Base-by-base conservation (phyloP, 768 basidiomycete genomes). In the Rhizopogon vesiculosus region DNA sequence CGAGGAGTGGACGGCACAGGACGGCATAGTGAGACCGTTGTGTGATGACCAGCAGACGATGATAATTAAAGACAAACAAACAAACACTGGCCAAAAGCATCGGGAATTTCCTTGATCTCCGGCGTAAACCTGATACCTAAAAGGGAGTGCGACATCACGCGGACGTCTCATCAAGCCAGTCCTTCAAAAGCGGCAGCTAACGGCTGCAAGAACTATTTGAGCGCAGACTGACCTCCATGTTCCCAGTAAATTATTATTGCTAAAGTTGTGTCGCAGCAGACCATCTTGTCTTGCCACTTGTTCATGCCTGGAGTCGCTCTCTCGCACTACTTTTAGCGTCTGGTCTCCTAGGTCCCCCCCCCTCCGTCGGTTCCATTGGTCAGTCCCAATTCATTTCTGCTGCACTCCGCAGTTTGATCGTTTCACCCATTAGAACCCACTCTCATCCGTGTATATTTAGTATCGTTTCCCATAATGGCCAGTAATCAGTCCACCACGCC, bases 371-470 rank as follows among this genome's bases (percentile, higher is more conserved):
- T 10, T 54, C n/a, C 56, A 56, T 48, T 42, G 39, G 56, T 59
- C 49, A 38, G 45, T 60, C 42, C 7, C 25, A 6, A 43, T 5
- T 18, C 44, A 10, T 49, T 28, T 38, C 56, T 1, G 31, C 29
- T 18, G 8, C 16, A 53, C 39, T 55, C 54, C 56, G 44, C 56
- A 55, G 29, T 6, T 49, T 49, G 45, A 55, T 60, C 59, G 7
- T 50, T 35, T 9, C 31, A 42, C 10, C 29, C 56, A 35, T n/a
- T 43, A 70, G 66, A 38, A n/a, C 59, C 58, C 61, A 41, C 55
- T 61, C 54, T 52, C 56, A 12, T 61, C 59, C 61, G 58, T 64
- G 68, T 70, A 72, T 70, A 71, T 72, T 72, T 72, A 72, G 67
- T 65, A 58, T 28, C 58, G 28, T 31, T 67, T 64, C 61, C 69